Evolutionary conservation across 225 moss, liverwort and hornwort species (phyloP), one percentile per base, ranked within the genome.

Genomic region (Rhytidiadelphus loreus): DNA sequence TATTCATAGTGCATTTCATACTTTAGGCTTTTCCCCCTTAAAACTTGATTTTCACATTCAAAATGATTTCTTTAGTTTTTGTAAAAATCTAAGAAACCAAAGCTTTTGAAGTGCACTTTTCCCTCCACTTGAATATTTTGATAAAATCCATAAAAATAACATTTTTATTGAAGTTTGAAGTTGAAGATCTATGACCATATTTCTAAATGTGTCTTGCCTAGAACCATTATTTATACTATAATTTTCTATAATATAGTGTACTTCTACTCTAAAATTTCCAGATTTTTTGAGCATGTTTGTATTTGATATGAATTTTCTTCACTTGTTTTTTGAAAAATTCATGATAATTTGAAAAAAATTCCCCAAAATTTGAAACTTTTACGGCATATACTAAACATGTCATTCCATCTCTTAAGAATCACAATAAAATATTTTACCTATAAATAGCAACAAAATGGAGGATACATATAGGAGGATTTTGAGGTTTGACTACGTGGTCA

Each of bases 41-140:
- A 22, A 39, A 13, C 37, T 39, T 23, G 23, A 68, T 69, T 39
- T 23, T 68, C 22, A n/a, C 22, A 68, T 68, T 68, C n/a, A 68
- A 68, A 68, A n/a, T 12, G 7, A n/a, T 68, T 22, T n/a, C n/a
- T 22, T 68, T n/a, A 12, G 16, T 12, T 68, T n/a, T 68, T 1
- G 2, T n/a, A 4, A 4, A n/a, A 68, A 4, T n/a, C n/a, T 22
- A 12, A 6, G 22, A 23, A n/a, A 68, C 22, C n/a, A 0, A 68
- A 68, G 22, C 9, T 66, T n/a, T 3, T 37, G 1, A 65, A 37
- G 19, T 11, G 20, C 0, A 65, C 0, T 20, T 65, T 35, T 2
- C 37, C 11, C 0, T 37, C 0, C 0, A 1, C 20, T 35, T 65
- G 10, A 35, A 15, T 2, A 2, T 64, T 65, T 65, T 65, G 37